These are phyloP conservation scores for Calonectria pseudoreteaudii DNA, from an alignment of 2,329 filamentous ascomycete species.

Conservation along the genomic window DNA sequence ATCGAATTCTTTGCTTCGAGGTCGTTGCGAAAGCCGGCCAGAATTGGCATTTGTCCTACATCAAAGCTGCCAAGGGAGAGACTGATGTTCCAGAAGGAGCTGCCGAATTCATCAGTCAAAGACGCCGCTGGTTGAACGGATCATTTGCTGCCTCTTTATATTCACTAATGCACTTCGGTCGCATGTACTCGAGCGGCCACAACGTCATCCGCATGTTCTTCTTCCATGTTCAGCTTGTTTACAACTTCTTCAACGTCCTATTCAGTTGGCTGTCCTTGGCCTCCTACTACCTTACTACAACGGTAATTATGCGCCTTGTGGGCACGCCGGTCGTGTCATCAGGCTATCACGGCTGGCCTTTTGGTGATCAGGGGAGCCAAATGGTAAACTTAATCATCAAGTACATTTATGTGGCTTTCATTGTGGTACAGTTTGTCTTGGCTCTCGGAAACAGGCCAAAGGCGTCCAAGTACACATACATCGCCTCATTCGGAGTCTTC, in stretches of 20 bases:
- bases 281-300: slow-evolving; percentile 3
- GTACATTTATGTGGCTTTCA: background rate
- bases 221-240: slow-evolving; percentile 6
- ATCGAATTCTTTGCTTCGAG: slow-evolving; percentile 1
- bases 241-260: slow-evolving; percentile 7
- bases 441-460: slow-evolving; percentile 15
- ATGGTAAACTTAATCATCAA: slow-evolving; percentile 6
- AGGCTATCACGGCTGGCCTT: background rate
- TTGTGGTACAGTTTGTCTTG: slow-evolving; percentile 13
- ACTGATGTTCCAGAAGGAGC: slow-evolving; percentile 8
- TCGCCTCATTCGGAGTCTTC: background rate
- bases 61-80: slow-evolving; percentile 6
- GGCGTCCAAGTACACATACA: slow-evolving; percentile 10
- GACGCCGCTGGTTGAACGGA: slow-evolving; percentile 1
- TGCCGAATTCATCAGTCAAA: background rate
- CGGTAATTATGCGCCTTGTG: slow-evolving; percentile 1
- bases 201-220: slow-evolving; percentile 10
- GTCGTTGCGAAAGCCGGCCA: slow-evolving; percentile 4
- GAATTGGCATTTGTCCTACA: slow-evolving; percentile 7
- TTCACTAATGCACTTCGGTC: slow-evolving; percentile 1
- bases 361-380: background rate
- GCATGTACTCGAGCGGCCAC: background rate
- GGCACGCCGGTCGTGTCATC: slow-evolving; percentile 1
- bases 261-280: slow-evolving; percentile 1
- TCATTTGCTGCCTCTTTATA: slow-evolving; percentile 4